Evolutionary conservation across 2,329 filamentous ascomycete genomes (phyloP).

Genomic region (Claviceps sorghi): DNA sequence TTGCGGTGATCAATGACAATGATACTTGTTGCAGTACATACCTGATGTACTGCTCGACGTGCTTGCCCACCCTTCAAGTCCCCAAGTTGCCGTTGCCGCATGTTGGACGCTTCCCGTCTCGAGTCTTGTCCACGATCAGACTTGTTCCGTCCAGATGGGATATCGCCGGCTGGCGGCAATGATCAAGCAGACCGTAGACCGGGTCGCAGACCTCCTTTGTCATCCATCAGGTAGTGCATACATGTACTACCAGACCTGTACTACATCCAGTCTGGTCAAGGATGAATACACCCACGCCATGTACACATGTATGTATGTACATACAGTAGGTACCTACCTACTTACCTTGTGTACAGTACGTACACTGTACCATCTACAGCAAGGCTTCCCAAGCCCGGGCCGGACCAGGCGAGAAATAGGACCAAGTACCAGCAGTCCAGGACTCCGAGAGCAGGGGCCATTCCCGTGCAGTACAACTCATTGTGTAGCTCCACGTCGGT

Average conservation of each 20-base stretch:
- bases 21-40: too few species aligned
- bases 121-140: background rate
- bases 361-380: background rate
- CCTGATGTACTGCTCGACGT: too few species aligned
- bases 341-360: background rate
- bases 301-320: background rate
- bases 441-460: background rate
- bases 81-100: background rate
- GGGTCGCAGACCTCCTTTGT: background rate
- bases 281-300: too few species aligned
- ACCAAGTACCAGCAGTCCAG: background rate
- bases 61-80: background rate
- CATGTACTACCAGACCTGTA: background rate
- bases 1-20: constrained; percentile 11
- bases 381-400: background rate
- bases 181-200: background rate
- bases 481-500: background rate
- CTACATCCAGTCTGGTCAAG: too few species aligned
- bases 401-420: background rate
- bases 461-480: background rate
- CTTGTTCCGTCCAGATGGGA: background rate
- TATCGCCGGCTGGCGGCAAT: too few species aligned
- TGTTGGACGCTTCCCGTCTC: background rate
- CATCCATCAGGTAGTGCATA: background rate
- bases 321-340: too few species aligned